phyloP scores from a whole-genome alignment of 2,329 filamentous ascomycete genomes.

The Colletotrichum sansevieriae region DNA sequence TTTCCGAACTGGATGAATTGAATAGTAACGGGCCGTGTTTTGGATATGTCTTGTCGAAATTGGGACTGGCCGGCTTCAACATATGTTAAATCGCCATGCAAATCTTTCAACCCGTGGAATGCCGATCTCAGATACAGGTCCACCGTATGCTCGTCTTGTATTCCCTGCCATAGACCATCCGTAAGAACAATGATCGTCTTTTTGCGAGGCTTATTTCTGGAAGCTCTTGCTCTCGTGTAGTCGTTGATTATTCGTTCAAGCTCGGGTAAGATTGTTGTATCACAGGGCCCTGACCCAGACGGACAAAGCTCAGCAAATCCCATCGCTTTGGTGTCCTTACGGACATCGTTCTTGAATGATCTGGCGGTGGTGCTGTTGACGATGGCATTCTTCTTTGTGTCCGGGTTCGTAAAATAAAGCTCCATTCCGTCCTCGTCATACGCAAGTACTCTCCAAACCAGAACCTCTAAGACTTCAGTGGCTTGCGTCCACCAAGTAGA shows the following conservation, averaged over 20 bases:
- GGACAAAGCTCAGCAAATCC: background rate
- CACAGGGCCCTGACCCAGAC: background rate
- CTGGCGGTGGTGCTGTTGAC: background rate
- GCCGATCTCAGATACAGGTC: background rate
- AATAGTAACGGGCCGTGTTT: constrained; percentile 45
- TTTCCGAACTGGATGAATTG: constrained; percentile 49
- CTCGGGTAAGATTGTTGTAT: constrained; percentile 9
- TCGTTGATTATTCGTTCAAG: constrained; percentile 26
- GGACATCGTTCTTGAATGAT: background rate
- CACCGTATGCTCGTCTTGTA: background rate
- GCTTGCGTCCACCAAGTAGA: constrained; percentile 44
- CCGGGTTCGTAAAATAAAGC: constrained; percentile 31
- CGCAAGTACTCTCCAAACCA: constrained; percentile 45
- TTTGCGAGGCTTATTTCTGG: background rate
- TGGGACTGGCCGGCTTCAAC: too few relatives aligned
- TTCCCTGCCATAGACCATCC: constrained; percentile 17
- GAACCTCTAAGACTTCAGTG: constrained; percentile 44
- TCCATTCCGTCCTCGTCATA: constrained; percentile 50
- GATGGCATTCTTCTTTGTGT: background rate
- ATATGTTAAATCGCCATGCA: background rate
- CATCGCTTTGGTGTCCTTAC: constrained; percentile 7
- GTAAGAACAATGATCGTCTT: constrained; percentile 26
- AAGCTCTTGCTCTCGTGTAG: constrained; percentile 2
- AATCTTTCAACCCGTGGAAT: constrained; percentile 5
- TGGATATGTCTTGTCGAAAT: constrained; percentile 2